Percentiles rank a stretch among this genome's conserved stretches.
Evolutionary conservation across 768 basidiomycete genomes (phyloP).

Genomic region (Hemileccinum rubropunctum): DNA sequence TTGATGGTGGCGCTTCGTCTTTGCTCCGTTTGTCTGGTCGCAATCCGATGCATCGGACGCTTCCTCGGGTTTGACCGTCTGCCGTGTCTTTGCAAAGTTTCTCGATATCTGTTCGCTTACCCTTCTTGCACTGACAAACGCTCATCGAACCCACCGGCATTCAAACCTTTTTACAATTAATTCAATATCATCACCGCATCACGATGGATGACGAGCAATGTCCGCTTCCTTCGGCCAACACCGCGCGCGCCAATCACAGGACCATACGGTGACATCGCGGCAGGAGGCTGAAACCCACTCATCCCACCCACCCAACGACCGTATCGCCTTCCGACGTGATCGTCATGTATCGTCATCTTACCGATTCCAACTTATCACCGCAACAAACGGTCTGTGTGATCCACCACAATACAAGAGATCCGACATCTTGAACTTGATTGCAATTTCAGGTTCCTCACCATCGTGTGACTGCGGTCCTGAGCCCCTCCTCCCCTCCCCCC

Average conservation of each 20-base stretch:
- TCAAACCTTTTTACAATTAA: neutral
- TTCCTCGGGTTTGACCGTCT: neutral
- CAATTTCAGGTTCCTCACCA: neutral
- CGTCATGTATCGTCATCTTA: neutral
- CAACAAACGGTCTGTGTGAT: neutral
- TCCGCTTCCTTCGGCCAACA: neutral
- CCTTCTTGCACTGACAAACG: too few species aligned
- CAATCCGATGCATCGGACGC: neutral
- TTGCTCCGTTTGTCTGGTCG: neutral
- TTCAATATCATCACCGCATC: too few species aligned
- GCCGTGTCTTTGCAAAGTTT: neutral
- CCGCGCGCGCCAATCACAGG: neutral
- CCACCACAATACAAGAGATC: too few species aligned
- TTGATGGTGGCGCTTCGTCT: neutral
- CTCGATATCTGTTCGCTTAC: too few species aligned
- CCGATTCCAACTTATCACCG: neutral
- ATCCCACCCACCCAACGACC: neutral
- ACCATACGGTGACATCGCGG: neutral
- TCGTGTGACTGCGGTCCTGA: constrained; percentile 3
- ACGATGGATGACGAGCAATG: neutral
- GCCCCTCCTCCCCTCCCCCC: neutral
- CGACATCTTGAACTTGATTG: too few species aligned
- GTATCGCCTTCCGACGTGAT: constrained; percentile 9
- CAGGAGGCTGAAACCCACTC: too few species aligned
- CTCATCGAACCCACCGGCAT: neutral